phyloP scores from a whole-genome alignment of 306 rosid species.

The Lathyrus sativus region DNA sequence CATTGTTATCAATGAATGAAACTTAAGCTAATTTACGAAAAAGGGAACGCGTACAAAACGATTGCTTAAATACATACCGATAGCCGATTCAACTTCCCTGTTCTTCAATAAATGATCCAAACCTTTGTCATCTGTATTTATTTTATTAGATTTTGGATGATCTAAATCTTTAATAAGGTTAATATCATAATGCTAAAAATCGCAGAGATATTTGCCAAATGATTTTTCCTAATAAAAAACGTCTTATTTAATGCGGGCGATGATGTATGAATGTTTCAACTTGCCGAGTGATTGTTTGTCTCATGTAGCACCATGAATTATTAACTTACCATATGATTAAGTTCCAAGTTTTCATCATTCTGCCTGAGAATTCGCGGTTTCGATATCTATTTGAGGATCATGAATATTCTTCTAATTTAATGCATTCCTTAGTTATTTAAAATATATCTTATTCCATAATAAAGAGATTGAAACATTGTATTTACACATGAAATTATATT shows the following conservation, averaged over 20 bases:
- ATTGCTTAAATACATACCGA: too few species aligned
- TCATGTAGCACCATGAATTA: neutral
- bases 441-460: neutral
- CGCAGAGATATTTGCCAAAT: neutral
- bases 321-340: neutral
- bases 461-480: constrained; percentile 5
- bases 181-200: neutral
- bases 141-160: neutral
- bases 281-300: neutral
- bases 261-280: neutral
- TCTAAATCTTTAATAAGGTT: too few species aligned
- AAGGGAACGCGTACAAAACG: too few species aligned
- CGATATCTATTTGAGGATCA: neutral
- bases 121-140: too few species aligned
- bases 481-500: constrained; percentile 18
- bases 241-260: neutral
- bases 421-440: neutral
- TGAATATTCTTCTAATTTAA: constrained; percentile 7
- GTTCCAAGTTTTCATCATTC: neutral
- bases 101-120: neutral
- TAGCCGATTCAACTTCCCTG: neutral
- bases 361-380: neutral
- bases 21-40: too few species aligned
- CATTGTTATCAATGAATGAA: too few species aligned
- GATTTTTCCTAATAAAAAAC: neutral